Conservation (phyloP, 176 grass and related monocot species). For the Zea mays region Zm-B73-REFERENCE-NAM-5.0 NC_050100.1:218273501-218274000, state of each 20-base stretch:
- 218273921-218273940: conserved; percentile 63
- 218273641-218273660: too few relatives aligned
- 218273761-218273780: neutral
- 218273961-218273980: conserved; percentile 71
- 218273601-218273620: too few relatives aligned
- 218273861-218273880: conserved; percentile 33
- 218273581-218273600: too few relatives aligned
- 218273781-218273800: conserved; percentile 26
- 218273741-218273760: neutral
- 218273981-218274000: conserved; percentile 71
- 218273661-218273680: too few relatives aligned
- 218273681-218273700: too few relatives aligned
- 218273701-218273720: too few relatives aligned
- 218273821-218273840: neutral
- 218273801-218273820: neutral
- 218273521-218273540: too few relatives aligned
- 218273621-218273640: too few relatives aligned
- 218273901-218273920: neutral
- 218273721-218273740: too few relatives aligned
- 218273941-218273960: conserved; percentile 62
- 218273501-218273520: too few relatives aligned
- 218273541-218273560: too few relatives aligned
- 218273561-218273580: too few relatives aligned
- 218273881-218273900: conserved; percentile 5
- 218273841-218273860: conserved; percentile 27